phyloP scores from a whole-genome alignment of 148 eudicot species.

The Rhododendron simsii region DNA sequence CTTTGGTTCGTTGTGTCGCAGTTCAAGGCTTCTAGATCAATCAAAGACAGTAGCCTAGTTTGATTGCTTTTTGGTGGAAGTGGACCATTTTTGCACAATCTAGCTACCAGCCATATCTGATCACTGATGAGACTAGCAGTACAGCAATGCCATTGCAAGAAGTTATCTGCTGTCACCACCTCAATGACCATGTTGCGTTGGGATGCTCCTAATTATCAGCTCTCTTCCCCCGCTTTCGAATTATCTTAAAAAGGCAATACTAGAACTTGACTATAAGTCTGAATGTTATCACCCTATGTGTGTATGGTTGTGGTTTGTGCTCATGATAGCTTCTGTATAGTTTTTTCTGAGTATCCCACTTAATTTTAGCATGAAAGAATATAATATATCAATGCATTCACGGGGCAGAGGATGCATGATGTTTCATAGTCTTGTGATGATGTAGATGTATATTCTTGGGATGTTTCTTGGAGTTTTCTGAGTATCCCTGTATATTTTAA shows the following conservation, averaged over 20 bases:
- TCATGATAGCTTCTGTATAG: not conserved
- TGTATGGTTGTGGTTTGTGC: not conserved
- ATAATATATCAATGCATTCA: not conserved
- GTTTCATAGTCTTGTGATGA: not conserved
- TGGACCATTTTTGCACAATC: slow-evolving; percentile 2
- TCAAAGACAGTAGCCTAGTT: not conserved
- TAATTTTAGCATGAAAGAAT: not conserved
- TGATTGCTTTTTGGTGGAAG: not conserved
- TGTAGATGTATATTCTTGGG: not conserved
- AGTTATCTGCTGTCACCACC: not conserved
- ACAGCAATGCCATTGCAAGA: not conserved
- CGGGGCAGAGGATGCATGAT: not conserved
- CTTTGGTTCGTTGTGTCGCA: not conserved
- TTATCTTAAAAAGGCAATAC: not conserved
- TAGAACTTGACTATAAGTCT: not conserved
- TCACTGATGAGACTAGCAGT: not conserved
- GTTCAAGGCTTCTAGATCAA: not conserved
- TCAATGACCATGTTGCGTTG: not conserved
- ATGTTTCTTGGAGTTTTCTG: too few species aligned
- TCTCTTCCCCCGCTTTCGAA: not conserved
- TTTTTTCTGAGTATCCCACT: not conserved
- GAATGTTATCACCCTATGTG: not conserved
- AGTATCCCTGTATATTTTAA: too few species aligned
- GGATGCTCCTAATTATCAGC: not conserved
- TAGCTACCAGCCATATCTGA: not conserved